Evolutionary conservation across 345 rosid species (phyloP), one percentile per base, ranked within the genome.

Genomic region (Sonneratia caseolaris): DNA sequence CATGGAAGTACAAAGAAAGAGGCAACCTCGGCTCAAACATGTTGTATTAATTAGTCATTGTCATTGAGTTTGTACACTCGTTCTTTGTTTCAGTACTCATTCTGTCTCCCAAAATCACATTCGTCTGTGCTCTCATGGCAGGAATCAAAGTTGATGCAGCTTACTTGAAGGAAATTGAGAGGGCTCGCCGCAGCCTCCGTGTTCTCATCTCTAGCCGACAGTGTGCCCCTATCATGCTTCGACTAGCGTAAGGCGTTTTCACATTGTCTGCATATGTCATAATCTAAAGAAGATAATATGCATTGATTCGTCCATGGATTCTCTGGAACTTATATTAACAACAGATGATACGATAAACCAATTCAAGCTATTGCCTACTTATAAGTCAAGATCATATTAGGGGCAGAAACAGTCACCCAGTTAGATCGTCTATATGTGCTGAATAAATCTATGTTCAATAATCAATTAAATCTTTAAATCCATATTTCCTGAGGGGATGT

Each of bases 181-280:
- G 76, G 71, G 80, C 84, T 81, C 96, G 94, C 57, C 79, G 96
- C 47, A 84, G 82, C 70, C 97, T 93, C 74, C 86, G 98, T 7
- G 86, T 84, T 78, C 91, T 93, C 73, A 89, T 93, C 77, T 85
- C 81, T 66, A 79, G 76, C 78, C 83, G 74, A 61, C 81, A 73
- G 71, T 93, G 96, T 55, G 90, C 97, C 79, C 94, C 97, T 68
- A 75, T 93, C 72, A 85, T 93, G 90, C 97, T 93, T 66, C 97
- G 97, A 80, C 86, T 93, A 51, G 94, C 97, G 98, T 93, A 93
- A 74, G 19, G 38, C 47, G 69, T 19, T 61, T 19, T 24, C 37
- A 2, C n/a, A 7, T 24, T 56, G 27, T 42, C 16, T 45, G 3
- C 32, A 22, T 47, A 7, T 19, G 32, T 27, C 32, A 27, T 42